phyloP scores from a whole-genome alignment of 345 rosid genomes.

The Lenwebbia sp. region DNA sequence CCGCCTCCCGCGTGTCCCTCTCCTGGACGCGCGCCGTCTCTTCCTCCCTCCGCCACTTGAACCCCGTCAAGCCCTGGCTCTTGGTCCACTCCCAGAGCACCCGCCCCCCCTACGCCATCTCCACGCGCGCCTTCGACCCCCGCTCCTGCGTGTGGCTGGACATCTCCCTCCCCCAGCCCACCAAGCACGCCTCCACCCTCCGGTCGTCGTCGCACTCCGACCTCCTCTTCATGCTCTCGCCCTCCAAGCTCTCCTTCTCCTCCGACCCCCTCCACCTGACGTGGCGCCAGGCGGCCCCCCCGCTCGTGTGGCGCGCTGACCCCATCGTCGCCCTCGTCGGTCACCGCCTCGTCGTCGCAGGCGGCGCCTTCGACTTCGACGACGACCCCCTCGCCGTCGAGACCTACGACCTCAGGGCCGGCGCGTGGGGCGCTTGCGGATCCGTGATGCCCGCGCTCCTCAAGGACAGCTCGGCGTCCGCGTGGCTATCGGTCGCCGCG shows the following conservation, averaged over 20 bases:
- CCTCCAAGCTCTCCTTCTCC: conserved; percentile 51
- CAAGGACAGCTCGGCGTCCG: conserved; percentile 41
- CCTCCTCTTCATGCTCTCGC: conserved; percentile 50
- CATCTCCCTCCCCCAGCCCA: conserved; percentile 12
- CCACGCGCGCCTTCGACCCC: conserved; percentile 61
- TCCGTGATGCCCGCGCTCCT: conserved; percentile 42
- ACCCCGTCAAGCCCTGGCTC: conserved; percentile 54
- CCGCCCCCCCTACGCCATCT: conserved; percentile 16
- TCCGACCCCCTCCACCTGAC: conserved; percentile 49
- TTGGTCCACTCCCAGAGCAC: conserved; percentile 36
- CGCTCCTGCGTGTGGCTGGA: conserved; percentile 52
- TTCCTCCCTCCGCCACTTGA: conserved; percentile 46
- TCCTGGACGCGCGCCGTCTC: conserved; percentile 60
- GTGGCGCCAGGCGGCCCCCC: conserved; percentile 54
- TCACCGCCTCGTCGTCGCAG: conserved; percentile 32
- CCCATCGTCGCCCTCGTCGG: conserved; percentile 61
- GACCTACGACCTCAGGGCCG: conserved; percentile 24
- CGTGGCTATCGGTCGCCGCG: conserved; percentile 52
- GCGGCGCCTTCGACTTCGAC: conserved; percentile 59
- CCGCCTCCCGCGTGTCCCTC: conserved; percentile 49
- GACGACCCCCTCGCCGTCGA: conserved; percentile 70
- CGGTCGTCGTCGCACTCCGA: conserved; percentile 56
- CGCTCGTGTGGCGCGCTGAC: conserved; percentile 51
- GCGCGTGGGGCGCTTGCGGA: conserved; percentile 39
- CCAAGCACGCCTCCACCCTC: conserved; percentile 15